phyloP scores from a whole-genome alignment of 2,329 filamentous ascomycete species.

The Neonectria coccinea region DNA sequence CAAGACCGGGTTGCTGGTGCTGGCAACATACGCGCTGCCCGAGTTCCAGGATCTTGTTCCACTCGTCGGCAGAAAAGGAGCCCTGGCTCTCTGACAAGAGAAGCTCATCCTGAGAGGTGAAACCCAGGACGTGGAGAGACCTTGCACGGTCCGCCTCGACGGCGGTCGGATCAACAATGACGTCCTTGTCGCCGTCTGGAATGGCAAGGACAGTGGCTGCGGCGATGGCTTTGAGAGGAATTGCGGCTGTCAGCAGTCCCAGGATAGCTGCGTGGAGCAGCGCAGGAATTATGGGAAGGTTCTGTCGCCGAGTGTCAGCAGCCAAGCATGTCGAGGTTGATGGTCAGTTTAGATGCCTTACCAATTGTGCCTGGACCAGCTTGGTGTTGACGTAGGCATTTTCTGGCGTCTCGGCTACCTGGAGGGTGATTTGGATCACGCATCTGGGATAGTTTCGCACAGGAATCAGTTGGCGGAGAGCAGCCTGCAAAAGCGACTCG shows the following conservation, averaged over 20 bases:
- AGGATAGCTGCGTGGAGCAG: constrained; percentile 84
- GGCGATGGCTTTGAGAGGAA: constrained; percentile 81
- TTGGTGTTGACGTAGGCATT: constrained; percentile 73
- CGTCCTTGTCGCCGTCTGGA: constrained; percentile 53
- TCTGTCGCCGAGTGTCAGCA: constrained; percentile 59
- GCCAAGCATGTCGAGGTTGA: not conserved
- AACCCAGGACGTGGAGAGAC: constrained; percentile 86
- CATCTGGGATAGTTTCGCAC: constrained; percentile 80
- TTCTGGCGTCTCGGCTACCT: constrained; percentile 76
- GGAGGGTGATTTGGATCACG: constrained; percentile 84
- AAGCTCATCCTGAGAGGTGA: constrained; percentile 78
- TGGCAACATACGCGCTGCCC: constrained; percentile 75
- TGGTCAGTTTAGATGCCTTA: constrained; percentile 53
- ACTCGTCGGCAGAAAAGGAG: constrained; percentile 78
- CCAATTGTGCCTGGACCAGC: constrained; percentile 69
- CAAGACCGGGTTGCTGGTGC: constrained; percentile 52
- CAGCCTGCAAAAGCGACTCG: constrained; percentile 79
- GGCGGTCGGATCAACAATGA: constrained; percentile 71
- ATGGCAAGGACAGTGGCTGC: constrained; percentile 75
- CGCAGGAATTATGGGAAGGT: constrained; percentile 82
- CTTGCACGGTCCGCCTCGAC: constrained; percentile 70
- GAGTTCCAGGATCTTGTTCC: constrained; percentile 75
- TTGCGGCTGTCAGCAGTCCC: constrained; percentile 82
- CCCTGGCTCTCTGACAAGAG: constrained; percentile 87
- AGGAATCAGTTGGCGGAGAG: constrained; percentile 79